Conservation (phyloP, 1,284 basidiomycete species). For the Cutaneotrichosporon mucoides region DNA sequence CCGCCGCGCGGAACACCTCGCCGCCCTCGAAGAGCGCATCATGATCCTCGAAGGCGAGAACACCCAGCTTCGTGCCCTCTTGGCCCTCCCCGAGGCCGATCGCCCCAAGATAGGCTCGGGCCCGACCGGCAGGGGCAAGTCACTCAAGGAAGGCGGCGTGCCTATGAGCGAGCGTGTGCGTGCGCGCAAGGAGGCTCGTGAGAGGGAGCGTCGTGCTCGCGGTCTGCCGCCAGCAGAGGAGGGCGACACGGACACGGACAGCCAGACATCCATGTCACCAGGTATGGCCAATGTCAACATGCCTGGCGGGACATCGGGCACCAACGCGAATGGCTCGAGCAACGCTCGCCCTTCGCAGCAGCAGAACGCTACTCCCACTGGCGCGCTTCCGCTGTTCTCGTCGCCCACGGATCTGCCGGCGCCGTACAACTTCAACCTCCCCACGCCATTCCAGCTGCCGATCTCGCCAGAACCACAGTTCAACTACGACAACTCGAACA, state of each 20-base stretch:
- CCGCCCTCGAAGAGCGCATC: slow-evolving; percentile 76
- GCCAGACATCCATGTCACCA: slow-evolving; percentile 25
- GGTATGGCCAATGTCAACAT: not conserved
- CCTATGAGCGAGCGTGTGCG: slow-evolving; percentile 49
- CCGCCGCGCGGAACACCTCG: slow-evolving; percentile 79
- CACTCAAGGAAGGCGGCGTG: slow-evolving; percentile 48
- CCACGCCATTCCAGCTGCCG: slow-evolving; percentile 39
- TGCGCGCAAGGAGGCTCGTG: slow-evolving; percentile 47
- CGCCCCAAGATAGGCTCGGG: slow-evolving; percentile 47
- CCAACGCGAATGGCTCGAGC: slow-evolving; percentile 2
- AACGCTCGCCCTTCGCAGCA: not conserved
- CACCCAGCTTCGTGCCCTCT: slow-evolving; percentile 64
- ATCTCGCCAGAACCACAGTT: slow-evolving; percentile 34
- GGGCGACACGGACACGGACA: slow-evolving; percentile 16
- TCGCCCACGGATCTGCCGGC: slow-evolving; percentile 22
- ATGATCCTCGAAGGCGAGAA: slow-evolving; percentile 81
- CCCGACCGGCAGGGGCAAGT: slow-evolving; percentile 49
- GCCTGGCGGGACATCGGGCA: not conserved
- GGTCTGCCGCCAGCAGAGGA: slow-evolving; percentile 23
- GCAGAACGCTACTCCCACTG: not conserved
- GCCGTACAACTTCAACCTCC: slow-evolving; percentile 41
- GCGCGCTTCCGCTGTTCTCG: slow-evolving; percentile 19
- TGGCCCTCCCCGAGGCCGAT: slow-evolving; percentile 64
- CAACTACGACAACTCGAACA: slow-evolving; percentile 15
- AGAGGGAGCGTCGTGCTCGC: slow-evolving; percentile 33